Base-by-base conservation (phyloP, 768 basidiomycete genomes). In the Mycena indigotica region DNA sequence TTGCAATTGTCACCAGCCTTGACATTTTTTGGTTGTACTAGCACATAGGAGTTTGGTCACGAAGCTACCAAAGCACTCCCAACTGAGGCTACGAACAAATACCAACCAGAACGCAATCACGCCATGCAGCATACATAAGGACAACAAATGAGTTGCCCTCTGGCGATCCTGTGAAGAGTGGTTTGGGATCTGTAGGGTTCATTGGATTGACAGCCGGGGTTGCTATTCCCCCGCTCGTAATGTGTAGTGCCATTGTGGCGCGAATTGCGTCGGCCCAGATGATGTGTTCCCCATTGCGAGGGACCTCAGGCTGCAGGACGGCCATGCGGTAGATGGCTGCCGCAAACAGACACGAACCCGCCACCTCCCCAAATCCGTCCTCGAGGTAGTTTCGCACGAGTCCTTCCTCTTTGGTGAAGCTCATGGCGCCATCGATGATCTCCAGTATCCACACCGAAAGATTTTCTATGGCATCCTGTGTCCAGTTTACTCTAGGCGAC, bases 311-410 rank as follows among this genome's bases (percentile, higher is more conserved):
- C 8, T 46, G 50, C n/a, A 71, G 48, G 17, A 71, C 65, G 5
- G 62, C 68, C 63, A 75, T 67, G 2, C 74, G 72, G 58, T 79
- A 81, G 0, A 68, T 72, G 5, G 71, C 69, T 2, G 71, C 67
- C 0, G 80, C 77, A 13, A 81, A 56, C 46, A 80, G 62, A 15
- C 72, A 69, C 53, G 72, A 75, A 17, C 80, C 80, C 1, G 78
- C 73, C 2, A 77, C 73, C 54, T 81, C 80, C 4, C 77, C 79
- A 46, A 77, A 81, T 5, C 76, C 75, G 53, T 71, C 66, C 45
- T 76, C 69, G 60, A 74, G 60, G 59, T 80, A 81, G 59, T 81
- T 81, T 41, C 77, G 69, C 25, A 80, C 55, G 4, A 81, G 66
- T 1, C 74, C 73, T 23, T 61, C 63, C 23, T 77, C 76, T 16